Percentiles rank a stretch among this genome's conserved stretches.
Evolutionary conservation across 1,139 yeast species (phyloP).

Genomic region (Pichia sp.): DNA sequence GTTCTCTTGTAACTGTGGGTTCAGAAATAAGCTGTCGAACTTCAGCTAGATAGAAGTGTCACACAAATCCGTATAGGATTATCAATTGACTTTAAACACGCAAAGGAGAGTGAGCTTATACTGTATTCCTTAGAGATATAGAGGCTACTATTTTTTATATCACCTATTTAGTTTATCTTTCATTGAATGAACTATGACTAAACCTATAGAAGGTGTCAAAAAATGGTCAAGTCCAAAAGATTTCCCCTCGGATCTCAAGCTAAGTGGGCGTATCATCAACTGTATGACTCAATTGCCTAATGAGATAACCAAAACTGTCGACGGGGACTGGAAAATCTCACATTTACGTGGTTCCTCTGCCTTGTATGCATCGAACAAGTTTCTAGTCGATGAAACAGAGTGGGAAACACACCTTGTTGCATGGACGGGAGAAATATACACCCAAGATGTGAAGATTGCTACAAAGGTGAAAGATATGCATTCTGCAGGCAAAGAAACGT

Average conservation of each 20-base stretch:
- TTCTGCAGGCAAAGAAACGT: not conserved
- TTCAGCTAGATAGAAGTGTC: no score
- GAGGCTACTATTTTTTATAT: no score
- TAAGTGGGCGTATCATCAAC: slow-evolving; percentile 63
- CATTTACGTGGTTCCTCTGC: slow-evolving; percentile 84
- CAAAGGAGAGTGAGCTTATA: no score
- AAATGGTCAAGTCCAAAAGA: slow-evolving; percentile 22
- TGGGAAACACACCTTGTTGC: slow-evolving; percentile 90
- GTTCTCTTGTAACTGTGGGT: no score
- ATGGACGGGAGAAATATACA: slow-evolving; percentile 81
- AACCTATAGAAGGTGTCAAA: not conserved
- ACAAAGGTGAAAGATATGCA: slow-evolving; percentile 1
- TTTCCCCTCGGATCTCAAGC: slow-evolving; percentile 18
- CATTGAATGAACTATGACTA: not conserved
- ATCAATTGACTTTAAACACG: no score
- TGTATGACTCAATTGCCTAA: slow-evolving; percentile 69
- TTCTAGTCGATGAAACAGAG: slow-evolving; percentile 57
- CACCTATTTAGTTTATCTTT: no score
- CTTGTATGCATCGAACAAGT: slow-evolving; percentile 66
- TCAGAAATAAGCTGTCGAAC: no score
- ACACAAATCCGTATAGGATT: no score
- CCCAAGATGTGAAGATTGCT: slow-evolving; percentile 3
- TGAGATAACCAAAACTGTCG: slow-evolving; percentile 44
- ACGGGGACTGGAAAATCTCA: slow-evolving; percentile 43
- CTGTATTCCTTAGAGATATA: no score